These are phyloP conservation scores for Kwoniella sp. DNA, from an alignment of 768 basidiomycete species.

Conservation along the genomic window DNA sequence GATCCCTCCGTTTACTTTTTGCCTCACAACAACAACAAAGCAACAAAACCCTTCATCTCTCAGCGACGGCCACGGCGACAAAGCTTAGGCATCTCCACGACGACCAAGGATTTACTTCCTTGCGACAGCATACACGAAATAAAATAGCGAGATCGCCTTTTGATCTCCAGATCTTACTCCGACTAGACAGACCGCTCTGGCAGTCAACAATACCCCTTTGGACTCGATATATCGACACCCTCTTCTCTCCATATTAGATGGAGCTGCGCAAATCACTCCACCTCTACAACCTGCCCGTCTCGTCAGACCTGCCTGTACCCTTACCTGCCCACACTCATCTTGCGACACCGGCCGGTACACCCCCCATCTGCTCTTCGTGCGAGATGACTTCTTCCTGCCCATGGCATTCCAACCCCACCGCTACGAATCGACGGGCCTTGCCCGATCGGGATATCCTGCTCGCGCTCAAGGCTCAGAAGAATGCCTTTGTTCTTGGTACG, in stretches of 20 bases:
- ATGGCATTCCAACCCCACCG: conserved; percentile 22
- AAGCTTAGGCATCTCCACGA: no score
- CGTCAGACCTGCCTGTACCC: conserved; percentile 1
- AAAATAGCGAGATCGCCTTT: no score
- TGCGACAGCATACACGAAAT: no score
- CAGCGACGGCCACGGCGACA: no score
- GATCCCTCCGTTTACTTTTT: background rate
- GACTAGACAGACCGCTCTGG: no score
- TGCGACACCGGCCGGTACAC: conserved; percentile 3
- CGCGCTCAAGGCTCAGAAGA: conserved; percentile 22
- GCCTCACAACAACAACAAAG: background rate
- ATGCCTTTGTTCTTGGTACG: conserved; percentile 66
- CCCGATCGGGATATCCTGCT: conserved; percentile 21
- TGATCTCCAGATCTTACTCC: no score
- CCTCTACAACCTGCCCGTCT: conserved; percentile 1
- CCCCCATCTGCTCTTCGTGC: conserved; percentile 13
- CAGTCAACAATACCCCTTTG: no score
- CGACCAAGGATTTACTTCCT: no score
- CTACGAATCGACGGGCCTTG: conserved; percentile 12
- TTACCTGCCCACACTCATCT: conserved; percentile 15
- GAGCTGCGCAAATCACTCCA: background rate
- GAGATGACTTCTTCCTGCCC: conserved; percentile 25
- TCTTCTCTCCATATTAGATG: background rate
- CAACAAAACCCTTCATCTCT: background rate
- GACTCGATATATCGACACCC: no score